phyloP scores from a whole-genome alignment of 2,329 filamentous ascomycete species.

The Verruconis gallopava region DNA sequence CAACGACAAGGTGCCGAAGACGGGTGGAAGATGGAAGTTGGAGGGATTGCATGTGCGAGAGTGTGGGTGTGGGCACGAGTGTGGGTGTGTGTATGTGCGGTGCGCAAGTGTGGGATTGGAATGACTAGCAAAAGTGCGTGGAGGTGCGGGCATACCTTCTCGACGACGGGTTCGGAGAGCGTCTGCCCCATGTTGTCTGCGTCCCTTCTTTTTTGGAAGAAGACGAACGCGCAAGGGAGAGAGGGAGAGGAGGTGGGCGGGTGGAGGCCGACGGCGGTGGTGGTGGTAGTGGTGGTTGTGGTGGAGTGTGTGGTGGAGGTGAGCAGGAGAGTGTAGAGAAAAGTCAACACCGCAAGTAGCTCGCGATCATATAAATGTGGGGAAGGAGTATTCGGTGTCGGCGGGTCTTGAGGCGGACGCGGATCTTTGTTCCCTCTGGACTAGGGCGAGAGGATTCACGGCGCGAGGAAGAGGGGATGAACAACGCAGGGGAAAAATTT shows the following conservation, averaged over 20 bases:
- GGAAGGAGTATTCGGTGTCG: background rate
- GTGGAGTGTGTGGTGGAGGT: background rate
- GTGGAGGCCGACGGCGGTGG: background rate
- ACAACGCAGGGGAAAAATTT: too few species aligned
- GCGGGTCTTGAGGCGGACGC: too few species aligned
- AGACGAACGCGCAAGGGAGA: too few species aligned
- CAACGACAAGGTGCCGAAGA: background rate
- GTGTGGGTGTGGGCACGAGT: too few species aligned
- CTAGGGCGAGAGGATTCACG: too few species aligned
- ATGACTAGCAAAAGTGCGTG: too few species aligned
- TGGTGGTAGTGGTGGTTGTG: background rate
- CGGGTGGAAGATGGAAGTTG: background rate
- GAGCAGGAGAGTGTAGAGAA: background rate
- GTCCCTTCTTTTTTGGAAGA: too few species aligned
- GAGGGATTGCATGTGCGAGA: too few species aligned
- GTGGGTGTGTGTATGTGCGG: too few species aligned
- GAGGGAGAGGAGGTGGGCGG: slow-evolving; percentile 2
- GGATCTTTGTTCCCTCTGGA: too few species aligned
- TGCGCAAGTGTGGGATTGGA: too few species aligned
- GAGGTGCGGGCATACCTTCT: slow-evolving; percentile 61
- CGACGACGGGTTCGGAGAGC: slow-evolving; percentile 94
- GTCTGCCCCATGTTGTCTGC: slow-evolving; percentile 92
- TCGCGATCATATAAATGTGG: background rate
- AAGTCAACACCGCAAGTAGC: background rate
- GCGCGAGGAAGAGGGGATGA: too few species aligned